Evolutionary conservation across 441 rosid genomes (phyloP).

Genomic region (Pelargonium cotyledonis): DNA sequence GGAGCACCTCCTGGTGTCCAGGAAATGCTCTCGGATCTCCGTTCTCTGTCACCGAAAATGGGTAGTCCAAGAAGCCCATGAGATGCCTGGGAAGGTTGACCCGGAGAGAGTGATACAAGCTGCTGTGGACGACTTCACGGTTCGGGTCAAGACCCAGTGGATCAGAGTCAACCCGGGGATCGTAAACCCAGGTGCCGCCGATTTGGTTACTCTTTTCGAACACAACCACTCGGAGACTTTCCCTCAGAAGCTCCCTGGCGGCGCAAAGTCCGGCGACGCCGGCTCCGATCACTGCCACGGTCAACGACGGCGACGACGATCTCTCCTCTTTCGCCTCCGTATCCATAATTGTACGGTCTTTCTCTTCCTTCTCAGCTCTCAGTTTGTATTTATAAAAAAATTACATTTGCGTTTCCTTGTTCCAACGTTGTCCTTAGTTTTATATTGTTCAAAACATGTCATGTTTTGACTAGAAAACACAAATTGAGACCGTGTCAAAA

Average conservation of each 20-base stretch:
- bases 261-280: conserved; percentile 13
- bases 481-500: no score
- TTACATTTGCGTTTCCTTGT: no score
- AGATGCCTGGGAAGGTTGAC: conserved; percentile 13
- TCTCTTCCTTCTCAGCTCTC: no score
- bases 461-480: no score
- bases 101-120: conserved; percentile 17
- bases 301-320: no score
- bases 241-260: conserved; percentile 1
- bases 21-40: conserved; percentile 12
- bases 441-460: no score
- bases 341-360: no score
- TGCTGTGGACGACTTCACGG: conserved; percentile 14
- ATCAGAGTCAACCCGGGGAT: conserved; percentile 10
- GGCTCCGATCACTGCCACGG: conserved; percentile 18
- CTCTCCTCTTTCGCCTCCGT: no score
- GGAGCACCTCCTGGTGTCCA: conserved; percentile 5
- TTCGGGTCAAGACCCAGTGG: conserved; percentile 2
- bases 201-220: conserved; percentile 6
- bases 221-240: conserved; percentile 7
- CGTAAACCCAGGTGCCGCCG: conserved; percentile 13
- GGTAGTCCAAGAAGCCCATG: conserved; percentile 18
- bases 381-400: no score
- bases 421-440: no score
- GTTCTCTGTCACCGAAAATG: background rate